phyloP scores from a whole-genome alignment of 1,284 basidiomycete genomes.

The Trichosporon coremiiforme region DNA sequence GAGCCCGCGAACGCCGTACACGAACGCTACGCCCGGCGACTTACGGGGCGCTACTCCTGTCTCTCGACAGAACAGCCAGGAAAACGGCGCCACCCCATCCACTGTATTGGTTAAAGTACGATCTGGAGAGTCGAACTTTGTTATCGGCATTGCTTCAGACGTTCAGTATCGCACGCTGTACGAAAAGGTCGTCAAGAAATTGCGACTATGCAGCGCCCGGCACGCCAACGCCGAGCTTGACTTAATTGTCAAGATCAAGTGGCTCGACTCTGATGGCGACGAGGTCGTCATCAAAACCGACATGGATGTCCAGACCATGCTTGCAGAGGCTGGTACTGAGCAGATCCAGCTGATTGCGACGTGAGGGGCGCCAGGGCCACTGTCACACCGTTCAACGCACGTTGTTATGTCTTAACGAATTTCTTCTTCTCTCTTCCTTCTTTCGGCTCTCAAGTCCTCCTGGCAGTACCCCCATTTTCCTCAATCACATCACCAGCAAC shows the following conservation, averaged over 20 bases:
- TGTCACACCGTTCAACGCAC: neutral
- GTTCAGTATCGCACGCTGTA: slow-evolving; percentile 80
- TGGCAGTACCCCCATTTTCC: neutral
- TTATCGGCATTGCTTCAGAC: slow-evolving; percentile 78
- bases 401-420: slow-evolving; percentile 18
- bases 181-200: slow-evolving; percentile 88
- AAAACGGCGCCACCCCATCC: slow-evolving; percentile 24
- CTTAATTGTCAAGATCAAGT: slow-evolving; percentile 58
- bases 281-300: slow-evolving; percentile 50
- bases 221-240: slow-evolving; percentile 73
- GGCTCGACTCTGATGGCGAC: slow-evolving; percentile 51
- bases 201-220: slow-evolving; percentile 77
- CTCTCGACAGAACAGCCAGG: slow-evolving; percentile 42
- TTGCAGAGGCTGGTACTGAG: slow-evolving; percentile 37
- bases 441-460: too few relatives aligned
- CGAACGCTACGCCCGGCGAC: slow-evolving; percentile 61
- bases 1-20: slow-evolving; percentile 59
- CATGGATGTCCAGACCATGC: slow-evolving; percentile 51
- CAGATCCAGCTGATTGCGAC: slow-evolving; percentile 34
- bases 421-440: neutral
- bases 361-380: neutral
- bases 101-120: slow-evolving; percentile 73
- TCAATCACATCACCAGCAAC: neutral
- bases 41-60: slow-evolving; percentile 38
- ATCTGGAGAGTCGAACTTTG: slow-evolving; percentile 64